Conservation (phyloP, 208 protist genomes). For the Porcisia hertigi region DNA sequence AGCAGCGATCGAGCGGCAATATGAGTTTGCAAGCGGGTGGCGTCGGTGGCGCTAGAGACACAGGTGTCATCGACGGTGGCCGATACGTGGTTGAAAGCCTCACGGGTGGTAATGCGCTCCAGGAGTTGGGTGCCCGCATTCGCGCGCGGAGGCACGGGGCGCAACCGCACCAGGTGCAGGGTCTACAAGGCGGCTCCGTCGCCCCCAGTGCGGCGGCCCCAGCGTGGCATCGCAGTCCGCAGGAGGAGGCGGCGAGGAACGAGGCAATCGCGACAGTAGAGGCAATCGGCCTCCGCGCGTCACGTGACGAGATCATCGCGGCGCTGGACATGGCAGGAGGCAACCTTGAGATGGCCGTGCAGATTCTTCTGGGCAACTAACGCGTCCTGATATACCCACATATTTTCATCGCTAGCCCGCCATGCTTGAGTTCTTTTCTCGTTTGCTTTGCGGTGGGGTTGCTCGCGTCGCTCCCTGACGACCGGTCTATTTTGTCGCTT, state of each 20-base stretch:
- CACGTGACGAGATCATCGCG: slow-evolving; percentile 36
- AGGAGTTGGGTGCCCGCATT: slow-evolving; percentile 27
- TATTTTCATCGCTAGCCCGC: not conserved
- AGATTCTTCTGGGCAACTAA: slow-evolving; percentile 45
- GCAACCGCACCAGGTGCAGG: not conserved
- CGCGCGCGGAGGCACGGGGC: slow-evolving; percentile 17
- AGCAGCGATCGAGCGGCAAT: slow-evolving; percentile 7
- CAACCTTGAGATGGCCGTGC: slow-evolving; percentile 56
- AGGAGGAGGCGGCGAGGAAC: slow-evolving; percentile 11
- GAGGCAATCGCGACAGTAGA: slow-evolving; percentile 45
- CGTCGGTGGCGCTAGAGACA: slow-evolving; percentile 1
- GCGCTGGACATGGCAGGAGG: slow-evolving; percentile 52
- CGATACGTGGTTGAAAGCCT: slow-evolving; percentile 62
- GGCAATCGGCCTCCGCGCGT: slow-evolving; percentile 54
- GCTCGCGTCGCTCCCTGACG: not conserved
- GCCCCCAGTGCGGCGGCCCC: not conserved
- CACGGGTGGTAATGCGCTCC: slow-evolving; percentile 6
- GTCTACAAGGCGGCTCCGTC: not conserved
- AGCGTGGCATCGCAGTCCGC: not conserved
- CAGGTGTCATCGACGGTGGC: slow-evolving; percentile 30
- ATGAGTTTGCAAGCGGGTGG: not conserved
- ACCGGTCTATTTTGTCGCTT: not conserved
- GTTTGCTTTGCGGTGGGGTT: not conserved
- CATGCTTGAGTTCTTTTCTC: not conserved
- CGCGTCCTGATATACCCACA: not conserved